Conservation (phyloP, 2,329 filamentous ascomycete genomes). For the Colletotrichum sp. region DNA sequence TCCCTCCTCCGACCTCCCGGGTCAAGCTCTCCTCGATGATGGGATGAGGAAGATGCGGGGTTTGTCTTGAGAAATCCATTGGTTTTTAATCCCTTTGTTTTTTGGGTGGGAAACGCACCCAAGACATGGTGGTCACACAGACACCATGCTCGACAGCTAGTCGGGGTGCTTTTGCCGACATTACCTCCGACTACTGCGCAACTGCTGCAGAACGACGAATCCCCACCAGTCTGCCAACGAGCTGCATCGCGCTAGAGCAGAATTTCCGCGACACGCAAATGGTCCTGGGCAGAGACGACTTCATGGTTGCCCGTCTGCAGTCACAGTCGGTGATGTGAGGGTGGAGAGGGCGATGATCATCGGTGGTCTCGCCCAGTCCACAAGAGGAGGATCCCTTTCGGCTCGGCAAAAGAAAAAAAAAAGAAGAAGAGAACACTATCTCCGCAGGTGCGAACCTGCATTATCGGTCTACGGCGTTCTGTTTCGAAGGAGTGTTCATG, state of each 20-base stretch:
- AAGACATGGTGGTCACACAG: neutral
- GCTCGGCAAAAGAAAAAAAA: neutral
- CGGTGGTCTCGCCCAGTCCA: neutral
- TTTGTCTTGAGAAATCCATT: neutral
- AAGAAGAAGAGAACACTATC: neutral
- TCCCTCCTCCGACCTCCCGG: neutral
- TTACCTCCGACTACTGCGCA: neutral
- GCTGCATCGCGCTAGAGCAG: slow-evolving; percentile 2
- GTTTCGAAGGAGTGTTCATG: neutral
- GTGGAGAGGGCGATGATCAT: neutral
- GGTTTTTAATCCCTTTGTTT: neutral
- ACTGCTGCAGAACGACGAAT: neutral
- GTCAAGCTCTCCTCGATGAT: neutral
- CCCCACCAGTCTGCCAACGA: neutral
- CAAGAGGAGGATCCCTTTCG: neutral
- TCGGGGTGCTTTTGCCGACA: neutral
- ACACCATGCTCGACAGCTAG: neutral
- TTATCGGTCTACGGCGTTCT: neutral
- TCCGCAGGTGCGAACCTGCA: neutral
- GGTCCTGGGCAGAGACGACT: neutral
- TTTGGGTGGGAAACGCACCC: neutral
- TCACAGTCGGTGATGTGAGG: neutral
- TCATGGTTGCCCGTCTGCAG: neutral
- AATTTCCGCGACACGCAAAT: neutral
- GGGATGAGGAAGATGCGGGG: neutral